phyloP scores from a whole-genome alignment of 1,284 basidiomycete genomes.

The Ceratobasidium sp. region DNA sequence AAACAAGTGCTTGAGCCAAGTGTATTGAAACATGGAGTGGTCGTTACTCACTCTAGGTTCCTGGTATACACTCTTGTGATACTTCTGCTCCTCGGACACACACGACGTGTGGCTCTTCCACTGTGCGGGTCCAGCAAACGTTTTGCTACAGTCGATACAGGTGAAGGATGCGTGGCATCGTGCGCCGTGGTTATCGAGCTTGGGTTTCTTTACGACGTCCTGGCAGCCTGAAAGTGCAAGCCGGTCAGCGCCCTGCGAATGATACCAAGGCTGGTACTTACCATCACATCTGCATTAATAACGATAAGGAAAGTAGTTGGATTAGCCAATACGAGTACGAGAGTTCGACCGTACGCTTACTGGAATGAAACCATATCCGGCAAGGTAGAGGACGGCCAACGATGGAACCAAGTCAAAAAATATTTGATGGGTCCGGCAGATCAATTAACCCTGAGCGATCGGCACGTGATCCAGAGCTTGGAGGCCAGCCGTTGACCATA shows the following conservation, averaged over 20 bases:
- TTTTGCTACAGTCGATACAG: constrained; percentile 86
- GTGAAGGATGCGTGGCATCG: constrained; percentile 68
- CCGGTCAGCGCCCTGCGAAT: constrained; percentile 39
- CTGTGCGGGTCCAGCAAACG: constrained; percentile 74
- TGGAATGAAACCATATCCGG: constrained; percentile 63
- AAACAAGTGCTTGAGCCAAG: neutral
- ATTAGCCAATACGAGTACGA: neutral
- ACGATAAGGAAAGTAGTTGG: constrained; percentile 3
- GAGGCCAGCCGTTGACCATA: too few species aligned
- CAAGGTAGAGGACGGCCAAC: constrained; percentile 2
- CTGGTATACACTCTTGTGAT: constrained; percentile 84
- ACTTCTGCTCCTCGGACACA: constrained; percentile 89
- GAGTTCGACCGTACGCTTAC: constrained; percentile 51
- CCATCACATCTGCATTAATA: constrained; percentile 58
- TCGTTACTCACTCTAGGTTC: constrained; percentile 63
- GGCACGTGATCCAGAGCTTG: constrained; percentile 39
- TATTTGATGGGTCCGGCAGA: constrained; percentile 22
- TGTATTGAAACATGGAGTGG: constrained; percentile 49
- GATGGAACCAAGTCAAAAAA: constrained; percentile 25
- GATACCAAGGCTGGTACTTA: constrained; percentile 46
- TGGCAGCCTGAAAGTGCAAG: constrained; percentile 62
- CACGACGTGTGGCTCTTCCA: constrained; percentile 85
- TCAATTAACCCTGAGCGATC: constrained; percentile 34
- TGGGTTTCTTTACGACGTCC: constrained; percentile 91
- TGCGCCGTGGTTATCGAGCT: constrained; percentile 73